Conservation (phyloP, 2,329 filamentous ascomycete species). For the Curvularia verruculosa region DNA sequence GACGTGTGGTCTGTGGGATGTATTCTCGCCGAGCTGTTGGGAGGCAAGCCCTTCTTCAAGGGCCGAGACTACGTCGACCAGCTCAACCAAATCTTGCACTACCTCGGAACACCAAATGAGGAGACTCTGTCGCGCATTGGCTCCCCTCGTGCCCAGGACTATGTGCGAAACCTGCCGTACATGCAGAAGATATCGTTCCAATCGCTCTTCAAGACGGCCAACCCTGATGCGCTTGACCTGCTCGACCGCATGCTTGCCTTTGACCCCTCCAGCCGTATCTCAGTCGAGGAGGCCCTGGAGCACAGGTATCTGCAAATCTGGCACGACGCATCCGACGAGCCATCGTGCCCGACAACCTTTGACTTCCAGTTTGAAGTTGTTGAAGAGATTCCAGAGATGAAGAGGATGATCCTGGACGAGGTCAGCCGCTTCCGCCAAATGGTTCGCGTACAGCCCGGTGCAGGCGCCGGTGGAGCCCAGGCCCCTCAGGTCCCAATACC, state of each 20-base stretch:
- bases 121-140: constrained; percentile 93
- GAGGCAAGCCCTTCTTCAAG: constrained; percentile 98
- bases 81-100: constrained; percentile 98
- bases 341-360: constrained; percentile 89
- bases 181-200: constrained; percentile 95
- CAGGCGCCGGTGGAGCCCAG: constrained; percentile 47
- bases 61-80: constrained; percentile 99
- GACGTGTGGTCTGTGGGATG: constrained; percentile 99
- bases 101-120: constrained; percentile 94
- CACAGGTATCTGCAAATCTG: constrained; percentile 97
- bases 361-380: constrained; percentile 99
- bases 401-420: constrained; percentile 96
- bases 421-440: constrained; percentile 80
- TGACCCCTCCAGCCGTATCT: constrained; percentile 90
- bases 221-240: constrained; percentile 92
- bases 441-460: constrained; percentile 53
- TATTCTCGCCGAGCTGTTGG: constrained; percentile 93
- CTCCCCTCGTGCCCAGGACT: constrained; percentile 94
- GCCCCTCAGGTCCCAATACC: constrained; percentile 66
- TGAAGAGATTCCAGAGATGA: constrained; percentile 93
- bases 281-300: constrained; percentile 92
- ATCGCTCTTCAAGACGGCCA: constrained; percentile 88
- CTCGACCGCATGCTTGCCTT: constrained; percentile 98
- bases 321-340: constrained; percentile 97
- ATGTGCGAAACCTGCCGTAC: constrained; percentile 92